These are phyloP conservation scores for Aspergillus oerlinghausenensis DNA, from an alignment of 2,329 filamentous ascomycete genomes.

Conservation along the genomic window DNA sequence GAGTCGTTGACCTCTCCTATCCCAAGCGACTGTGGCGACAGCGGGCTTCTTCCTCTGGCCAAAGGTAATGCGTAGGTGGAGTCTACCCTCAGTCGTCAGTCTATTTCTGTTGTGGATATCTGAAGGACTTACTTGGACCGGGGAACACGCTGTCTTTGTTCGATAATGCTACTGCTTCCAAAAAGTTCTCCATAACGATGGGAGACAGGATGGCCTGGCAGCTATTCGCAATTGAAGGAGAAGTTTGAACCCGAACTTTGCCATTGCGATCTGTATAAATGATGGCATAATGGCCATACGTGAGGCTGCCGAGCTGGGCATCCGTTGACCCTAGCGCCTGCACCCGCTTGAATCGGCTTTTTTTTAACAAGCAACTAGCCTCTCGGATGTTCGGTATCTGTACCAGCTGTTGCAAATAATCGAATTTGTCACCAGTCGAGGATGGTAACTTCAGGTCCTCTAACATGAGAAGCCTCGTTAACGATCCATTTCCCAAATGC, in stretches of 20 bases:
- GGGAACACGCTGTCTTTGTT: slow-evolving; percentile 15
- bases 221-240: slow-evolving; percentile 25
- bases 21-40: slow-evolving; percentile 13
- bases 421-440: neutral
- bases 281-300: slow-evolving; percentile 27
- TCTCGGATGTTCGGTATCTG: neutral
- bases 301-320: slow-evolving; percentile 17
- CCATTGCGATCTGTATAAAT: slow-evolving; percentile 29
- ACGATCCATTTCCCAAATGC: neutral
- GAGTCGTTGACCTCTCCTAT: neutral
- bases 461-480: neutral
- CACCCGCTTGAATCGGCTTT: slow-evolving; percentile 7
- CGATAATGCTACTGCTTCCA: slow-evolving; percentile 26
- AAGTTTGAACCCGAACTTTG: slow-evolving; percentile 27
- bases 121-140: slow-evolving; percentile 15
- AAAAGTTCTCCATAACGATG: slow-evolving; percentile 25
- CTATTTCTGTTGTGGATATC: neutral
- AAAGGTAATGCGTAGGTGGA: slow-evolving; percentile 1
- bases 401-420: neutral
- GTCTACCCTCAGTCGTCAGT: slow-evolving; percentile 4
- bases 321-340: slow-evolving; percentile 18
- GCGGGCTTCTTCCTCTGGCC: slow-evolving; percentile 9
- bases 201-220: slow-evolving; percentile 26
- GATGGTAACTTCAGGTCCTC: neutral
- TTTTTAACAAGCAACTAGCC: neutral